Base-by-base conservation (phyloP, 805 yeast genomes). In the Candida boleticola region DNA sequence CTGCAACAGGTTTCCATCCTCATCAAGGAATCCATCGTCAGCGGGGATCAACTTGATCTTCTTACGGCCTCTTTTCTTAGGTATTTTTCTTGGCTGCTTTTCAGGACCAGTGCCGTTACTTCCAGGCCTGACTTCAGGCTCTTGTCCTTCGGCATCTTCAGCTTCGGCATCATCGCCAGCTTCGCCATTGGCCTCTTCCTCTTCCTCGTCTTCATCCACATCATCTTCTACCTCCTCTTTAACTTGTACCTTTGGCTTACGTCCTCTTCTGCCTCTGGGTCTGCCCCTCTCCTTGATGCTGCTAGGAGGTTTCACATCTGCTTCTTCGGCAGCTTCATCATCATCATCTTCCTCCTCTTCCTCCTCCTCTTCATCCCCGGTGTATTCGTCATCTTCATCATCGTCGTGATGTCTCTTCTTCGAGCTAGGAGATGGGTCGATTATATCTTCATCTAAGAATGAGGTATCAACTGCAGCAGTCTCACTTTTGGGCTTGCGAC, bases 1-100 rank as follows among this genome's bases (percentile, higher is more conserved):
- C 22, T 73, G 72, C 40, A 80, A 66, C 13, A 84, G 82, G 43
- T 80, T 77, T 1, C 95, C 95, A 21, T 80, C 77, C 35, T 78
- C 85, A 55, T 85, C 89, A 29, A 76, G 67, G 16, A 67, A 64
- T 23, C 76, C 65, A 30, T 53, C 80, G 33, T 66, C 74, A 5
- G 60, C 52, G 17, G 60, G 47, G 5, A 60, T 61, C 39, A 68
- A 53, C 53, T 65, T 68, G 38, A 66, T 64, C 53, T 61, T 68
- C 52, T 71, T 66, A 42, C 76, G 63, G 34, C 74, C 74, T 47
- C 73, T 66, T 51, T 69, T 66, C 47, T 65, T 68, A 2, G 68
- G 73, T 29, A 57, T 60, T 19, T 44, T 48, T 27, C 45, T 40
- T 36, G 45, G 47, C 17, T 47, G 35, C 47, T 50, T 34, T 45